Percentiles rank a stretch among this genome's conserved stretches.
Conservation (phyloP, 2,329 filamentous ascomycete species). For the Rutstroemia sydowiana region DNA sequence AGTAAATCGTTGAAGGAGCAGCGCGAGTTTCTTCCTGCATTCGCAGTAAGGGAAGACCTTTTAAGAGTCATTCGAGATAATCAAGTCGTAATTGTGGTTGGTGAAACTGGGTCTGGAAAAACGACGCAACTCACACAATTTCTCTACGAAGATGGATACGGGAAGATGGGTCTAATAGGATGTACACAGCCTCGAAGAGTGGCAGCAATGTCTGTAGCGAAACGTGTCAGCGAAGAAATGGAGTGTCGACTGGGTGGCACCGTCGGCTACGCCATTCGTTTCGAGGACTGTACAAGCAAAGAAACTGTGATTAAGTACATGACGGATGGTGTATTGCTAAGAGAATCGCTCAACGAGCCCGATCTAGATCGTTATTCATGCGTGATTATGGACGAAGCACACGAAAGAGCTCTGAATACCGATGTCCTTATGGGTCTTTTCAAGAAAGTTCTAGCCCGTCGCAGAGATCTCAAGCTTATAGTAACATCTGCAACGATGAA, state of each 20-base stretch:
- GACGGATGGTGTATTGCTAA: conserved; percentile 91
- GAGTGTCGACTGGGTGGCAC: conserved; percentile 79
- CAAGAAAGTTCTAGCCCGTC: conserved; percentile 87
- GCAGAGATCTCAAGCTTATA: conserved; percentile 89
- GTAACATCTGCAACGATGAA: conserved; percentile 99
- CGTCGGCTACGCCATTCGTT: conserved; percentile 95
- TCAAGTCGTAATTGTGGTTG: conserved; percentile 93
- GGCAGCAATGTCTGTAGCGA: conserved; percentile 97
- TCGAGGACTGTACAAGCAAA: conserved; percentile 95
- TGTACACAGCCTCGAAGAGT: conserved; percentile 96
- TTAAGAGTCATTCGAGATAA: conserved; percentile 91
- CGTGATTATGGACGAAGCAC: conserved; percentile 99
- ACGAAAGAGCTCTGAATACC: conserved; percentile 92
- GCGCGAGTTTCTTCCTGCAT: conserved; percentile 86
- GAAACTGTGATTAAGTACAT: conserved; percentile 98
- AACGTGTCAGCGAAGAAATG: conserved; percentile 98
- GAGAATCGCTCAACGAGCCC: conserved; percentile 86
- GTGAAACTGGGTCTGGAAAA: conserved; percentile 95
- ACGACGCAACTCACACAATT: conserved; percentile 97
- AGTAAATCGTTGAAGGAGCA: conserved; percentile 88
- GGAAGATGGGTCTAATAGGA: conserved; percentile 79
- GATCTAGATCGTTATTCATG: conserved; percentile 95
- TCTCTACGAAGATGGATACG: conserved; percentile 90
- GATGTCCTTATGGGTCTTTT: conserved; percentile 96
- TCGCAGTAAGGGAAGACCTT: conserved; percentile 90